phyloP scores from a whole-genome alignment of 2,329 filamentous ascomycete genomes.

The Phoma sp. region DNA sequence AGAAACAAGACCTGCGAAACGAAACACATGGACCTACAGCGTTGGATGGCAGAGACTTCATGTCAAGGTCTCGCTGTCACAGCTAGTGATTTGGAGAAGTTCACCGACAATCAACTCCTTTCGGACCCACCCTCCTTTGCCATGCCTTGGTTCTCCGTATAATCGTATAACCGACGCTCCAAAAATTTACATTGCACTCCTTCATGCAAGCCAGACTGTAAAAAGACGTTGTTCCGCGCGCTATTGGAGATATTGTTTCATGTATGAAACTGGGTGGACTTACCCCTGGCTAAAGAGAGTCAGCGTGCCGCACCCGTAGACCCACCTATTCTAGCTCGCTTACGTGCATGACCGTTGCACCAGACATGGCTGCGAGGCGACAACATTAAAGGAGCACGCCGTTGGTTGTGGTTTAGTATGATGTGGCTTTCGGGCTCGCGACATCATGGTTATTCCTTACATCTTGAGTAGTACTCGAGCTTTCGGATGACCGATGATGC shows the following conservation, averaged over 20 bases:
- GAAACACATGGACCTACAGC: background rate
- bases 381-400: background rate
- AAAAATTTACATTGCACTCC: constrained; percentile 6
- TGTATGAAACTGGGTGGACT: constrained; percentile 25
- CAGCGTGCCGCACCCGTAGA: constrained; percentile 7
- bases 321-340: constrained; percentile 14
- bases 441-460: background rate
- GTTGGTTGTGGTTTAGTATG: background rate
- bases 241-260: constrained; percentile 35
- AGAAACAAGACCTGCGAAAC: background rate
- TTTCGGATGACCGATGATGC: background rate
- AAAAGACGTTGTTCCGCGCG: constrained; percentile 14
- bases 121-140: background rate
- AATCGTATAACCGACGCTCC: background rate
- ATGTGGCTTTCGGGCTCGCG: background rate
- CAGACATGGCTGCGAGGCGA: constrained; percentile 2
- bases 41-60: background rate
- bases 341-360: constrained; percentile 21
- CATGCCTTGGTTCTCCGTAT: constrained; percentile 4
- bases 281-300: constrained; percentile 18
- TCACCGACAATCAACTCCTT: background rate
- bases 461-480: background rate
- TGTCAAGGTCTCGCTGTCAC: background rate
- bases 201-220: constrained; percentile 21
- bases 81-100: too few relatives aligned